Evolutionary conservation across 208 protist genomes (phyloP), one percentile per base, ranked within the genome.

Genomic region (Tritrichomonas musculus): DNA sequence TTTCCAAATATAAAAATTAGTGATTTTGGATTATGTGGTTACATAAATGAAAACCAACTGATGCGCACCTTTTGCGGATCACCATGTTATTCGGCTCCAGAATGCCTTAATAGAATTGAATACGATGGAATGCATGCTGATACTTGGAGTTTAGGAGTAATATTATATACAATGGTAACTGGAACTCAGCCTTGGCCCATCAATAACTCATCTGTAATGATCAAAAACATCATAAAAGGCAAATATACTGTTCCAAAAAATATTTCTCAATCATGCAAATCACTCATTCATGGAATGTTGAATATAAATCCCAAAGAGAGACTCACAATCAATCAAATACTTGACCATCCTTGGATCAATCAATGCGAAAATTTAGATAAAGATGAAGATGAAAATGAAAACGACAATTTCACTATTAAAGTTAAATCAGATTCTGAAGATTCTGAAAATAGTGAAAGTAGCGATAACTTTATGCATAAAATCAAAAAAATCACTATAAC

Each of bases 21-120:
- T 53, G 73, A 82, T 82, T 82, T 82, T 82, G 73, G 73, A n/a
- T 47, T 82, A n/a, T 82, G 73, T 53, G 73, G 41, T 25, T 82
- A n/a, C 53, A 50, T 53, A 41, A 13, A 13, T n/a, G 20, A 82
- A 30, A 20, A 47, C n/a, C 11, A 82, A 53, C 9, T 82, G 11
- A 50, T 82, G 41, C 17, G 11, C 20, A 53, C 73, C 1, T 82
- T 82, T 82, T 82, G 73, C 27, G 73, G 73, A 2, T 82, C 73
- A 30, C 73, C 73, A 22, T 82, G 73, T 30, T 82, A 53, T 53
- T 50, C 13, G 17, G 1, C 73, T 22, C 73, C 73, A 25, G 73
- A 82, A 53, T 47, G 33, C 33, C n/a, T 50, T 25, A 33, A 13
- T n/a, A 20, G 41, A n/a, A n/a, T n/a, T 0, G 17, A 41, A 53